These are phyloP conservation scores for Cercospora sp. DNA, from an alignment of 2,329 filamentous ascomycete species.

Conservation along the genomic window DNA sequence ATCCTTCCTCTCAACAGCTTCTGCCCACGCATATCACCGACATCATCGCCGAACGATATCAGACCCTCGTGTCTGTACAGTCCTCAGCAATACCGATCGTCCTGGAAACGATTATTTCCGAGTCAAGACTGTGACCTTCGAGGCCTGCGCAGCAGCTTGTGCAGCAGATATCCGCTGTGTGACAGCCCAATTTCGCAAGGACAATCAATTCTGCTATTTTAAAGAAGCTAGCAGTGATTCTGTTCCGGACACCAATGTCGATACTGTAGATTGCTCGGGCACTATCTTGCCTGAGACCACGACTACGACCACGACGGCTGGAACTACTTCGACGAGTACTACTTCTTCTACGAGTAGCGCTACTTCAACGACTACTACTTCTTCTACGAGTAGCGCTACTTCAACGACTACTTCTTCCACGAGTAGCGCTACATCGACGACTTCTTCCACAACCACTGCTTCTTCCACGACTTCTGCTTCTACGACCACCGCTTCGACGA, in stretches of 20 bases:
- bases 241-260: not conserved
- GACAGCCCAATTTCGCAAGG: not conserved
- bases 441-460: too few relatives aligned
- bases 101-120: not conserved
- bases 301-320: not conserved
- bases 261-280: not conserved
- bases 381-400: too few relatives aligned
- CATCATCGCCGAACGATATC: not conserved
- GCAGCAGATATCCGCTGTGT: not conserved
- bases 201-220: not conserved
- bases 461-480: too few relatives aligned
- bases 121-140: not conserved
- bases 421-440: not conserved
- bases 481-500: too few relatives aligned
- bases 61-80: not conserved
- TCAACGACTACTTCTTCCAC: too few relatives aligned
- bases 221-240: not conserved
- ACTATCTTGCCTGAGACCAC: not conserved
- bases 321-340: not conserved
- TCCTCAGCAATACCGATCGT: not conserved
- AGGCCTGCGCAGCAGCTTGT: not conserved
- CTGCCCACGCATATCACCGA: not conserved
- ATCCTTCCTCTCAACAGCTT: not conserved
- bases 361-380: too few relatives aligned
- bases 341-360: not conserved